Conservation (phyloP, 2,329 filamentous ascomycete species). For the Didymella sp. region DNA sequence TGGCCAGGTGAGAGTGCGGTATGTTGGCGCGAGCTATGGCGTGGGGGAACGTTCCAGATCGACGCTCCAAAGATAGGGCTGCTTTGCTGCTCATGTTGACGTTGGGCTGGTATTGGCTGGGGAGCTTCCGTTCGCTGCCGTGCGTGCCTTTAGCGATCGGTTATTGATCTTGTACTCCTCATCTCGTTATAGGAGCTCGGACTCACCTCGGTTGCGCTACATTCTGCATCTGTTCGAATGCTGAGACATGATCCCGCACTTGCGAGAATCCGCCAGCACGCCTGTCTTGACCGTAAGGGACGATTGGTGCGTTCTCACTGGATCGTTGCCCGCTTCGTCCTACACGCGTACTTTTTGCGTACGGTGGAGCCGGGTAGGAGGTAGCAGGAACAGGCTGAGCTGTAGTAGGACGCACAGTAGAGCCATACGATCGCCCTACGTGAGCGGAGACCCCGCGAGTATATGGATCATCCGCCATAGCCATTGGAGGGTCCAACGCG, state of each 20-base stretch:
- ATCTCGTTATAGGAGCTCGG: background rate
- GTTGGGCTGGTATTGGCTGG: background rate
- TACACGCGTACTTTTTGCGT: conserved; percentile 10
- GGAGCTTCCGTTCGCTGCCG: conserved; percentile 2
- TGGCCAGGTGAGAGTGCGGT: conserved; percentile 7
- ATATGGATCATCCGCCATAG: conserved; percentile 19
- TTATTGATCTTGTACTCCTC: background rate
- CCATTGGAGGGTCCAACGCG: background rate
- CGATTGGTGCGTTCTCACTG: conserved; percentile 33
- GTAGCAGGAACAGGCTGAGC: background rate
- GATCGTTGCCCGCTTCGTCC: conserved; percentile 26
- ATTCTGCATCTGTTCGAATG: conserved; percentile 26
- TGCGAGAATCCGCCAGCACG: conserved; percentile 11
- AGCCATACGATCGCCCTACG: background rate
- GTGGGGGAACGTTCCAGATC: conserved; percentile 10
- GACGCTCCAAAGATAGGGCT: conserved; percentile 19
- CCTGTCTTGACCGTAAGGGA: conserved; percentile 1
- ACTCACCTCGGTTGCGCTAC: conserved; percentile 16
- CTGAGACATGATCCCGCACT: conserved; percentile 27
- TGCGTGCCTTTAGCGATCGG: conserved; percentile 3
- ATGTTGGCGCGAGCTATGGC: conserved; percentile 14
- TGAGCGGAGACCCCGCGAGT: conserved; percentile 11
- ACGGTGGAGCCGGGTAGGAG: background rate
- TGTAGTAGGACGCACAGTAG: background rate
- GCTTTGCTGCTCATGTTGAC: conserved; percentile 14